Evolutionary conservation across 2,329 filamentous ascomycete species (phyloP), one percentile per base, ranked within the genome.

Genomic region (Hypomyces perniciosus): DNA sequence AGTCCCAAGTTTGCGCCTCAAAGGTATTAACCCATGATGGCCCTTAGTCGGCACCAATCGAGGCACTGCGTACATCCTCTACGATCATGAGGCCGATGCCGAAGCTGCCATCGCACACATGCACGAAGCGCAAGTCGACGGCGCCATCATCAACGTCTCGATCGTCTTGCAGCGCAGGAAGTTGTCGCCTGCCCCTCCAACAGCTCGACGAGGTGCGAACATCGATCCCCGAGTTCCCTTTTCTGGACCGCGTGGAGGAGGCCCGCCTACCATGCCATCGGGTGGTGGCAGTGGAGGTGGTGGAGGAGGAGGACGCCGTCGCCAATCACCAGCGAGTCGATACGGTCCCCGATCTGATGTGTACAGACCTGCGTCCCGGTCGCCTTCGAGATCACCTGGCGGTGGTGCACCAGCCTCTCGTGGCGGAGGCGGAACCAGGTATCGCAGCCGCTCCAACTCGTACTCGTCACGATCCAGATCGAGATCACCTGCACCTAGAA

Each of bases 111-210:
- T 96, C 60, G 83, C 91, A 13, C 88, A 95, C 66, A 97, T 99
- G 93, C 93, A 99, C 68, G 93, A 99, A 72, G 90, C 88, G n/a
- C 88, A 95, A 64, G 73, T 96, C 29, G 91, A 96, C 67, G 90
- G 90, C 46, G 82, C 85, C 26, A 77, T 83, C 37, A 84, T 96
- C 62, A 86, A 86, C 62, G 91, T 96, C 44, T 93, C 88, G 41
- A 93, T 96, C 58, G 89, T 96, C 28, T 76, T 95, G 34, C 90
- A 90, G 0, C 82, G 87, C 45, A 84, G 87, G 61, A 89, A 90
- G 60, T 88, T 96, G 62, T 91, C 88, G 6, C 83, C 83, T 13
- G 83, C 86, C 42, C 91, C 91, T 12, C 89, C 89, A 1, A 80
- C 80, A 5, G 82, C 86, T 46, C 80, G 85, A 46, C 79, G 80